These are phyloP conservation scores for Asparagopsis taxiformis DNA, from an alignment of 31 red algal species.

Conservation along the genomic window DNA sequence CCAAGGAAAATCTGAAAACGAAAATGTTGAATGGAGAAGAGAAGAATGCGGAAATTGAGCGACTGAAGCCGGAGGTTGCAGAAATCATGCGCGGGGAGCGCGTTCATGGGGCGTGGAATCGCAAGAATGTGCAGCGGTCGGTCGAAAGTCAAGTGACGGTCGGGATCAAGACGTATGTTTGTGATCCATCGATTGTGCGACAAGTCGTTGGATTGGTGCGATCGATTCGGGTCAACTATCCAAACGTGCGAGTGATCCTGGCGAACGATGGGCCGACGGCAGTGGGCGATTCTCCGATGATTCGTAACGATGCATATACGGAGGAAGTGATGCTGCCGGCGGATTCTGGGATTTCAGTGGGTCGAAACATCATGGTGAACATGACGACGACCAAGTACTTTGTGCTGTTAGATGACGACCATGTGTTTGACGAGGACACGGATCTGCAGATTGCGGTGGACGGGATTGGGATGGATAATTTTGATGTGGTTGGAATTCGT, in stretches of 20 bases:
- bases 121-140: constrained; percentile 29
- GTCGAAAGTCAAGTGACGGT: constrained; percentile 61
- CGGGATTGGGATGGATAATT: constrained; percentile 39
- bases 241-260: constrained; percentile 44
- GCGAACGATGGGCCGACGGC: constrained; percentile 64
- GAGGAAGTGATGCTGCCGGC: constrained; percentile 50
- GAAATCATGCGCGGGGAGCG: constrained; percentile 57
- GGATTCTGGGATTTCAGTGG: constrained; percentile 69
- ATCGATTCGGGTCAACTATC: constrained; percentile 68
- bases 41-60: constrained; percentile 23
- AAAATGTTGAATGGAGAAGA: background rate
- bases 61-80: constrained; percentile 24
- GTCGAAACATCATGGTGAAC: constrained; percentile 68
- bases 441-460: constrained; percentile 45
- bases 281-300: constrained; percentile 15
- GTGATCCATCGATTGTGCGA: constrained; percentile 51
- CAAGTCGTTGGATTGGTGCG: constrained; percentile 55
- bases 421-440: constrained; percentile 75
- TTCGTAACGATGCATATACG: constrained; percentile 47
- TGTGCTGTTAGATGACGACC: constrained; percentile 71
- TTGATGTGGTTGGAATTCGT: constrained; percentile 64
- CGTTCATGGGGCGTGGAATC: constrained; percentile 66
- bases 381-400: constrained; percentile 65
- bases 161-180: constrained; percentile 75
- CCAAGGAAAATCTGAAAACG: constrained; percentile 30